A percentile compares a stretch with the other conserved stretches of the same genome.
These are phyloP conservation scores for Filobasidium floriforme DNA, from an alignment of 768 basidiomycete genomes.

Conservation along the genomic window DNA sequence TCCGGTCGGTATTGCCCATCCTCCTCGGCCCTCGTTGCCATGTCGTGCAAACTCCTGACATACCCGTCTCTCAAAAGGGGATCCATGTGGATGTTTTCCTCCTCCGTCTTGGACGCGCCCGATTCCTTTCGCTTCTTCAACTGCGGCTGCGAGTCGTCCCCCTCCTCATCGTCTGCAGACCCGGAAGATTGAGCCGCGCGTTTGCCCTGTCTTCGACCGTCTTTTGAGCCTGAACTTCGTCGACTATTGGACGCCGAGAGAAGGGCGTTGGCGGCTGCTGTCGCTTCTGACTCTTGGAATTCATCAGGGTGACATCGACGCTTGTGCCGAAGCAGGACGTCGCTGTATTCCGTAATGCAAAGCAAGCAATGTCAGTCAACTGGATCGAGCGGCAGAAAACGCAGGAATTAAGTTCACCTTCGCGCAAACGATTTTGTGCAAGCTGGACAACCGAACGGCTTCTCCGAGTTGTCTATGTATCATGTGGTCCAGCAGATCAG, in stretches of 20 bases:
- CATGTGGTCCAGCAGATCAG: background rate
- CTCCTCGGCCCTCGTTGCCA: background rate
- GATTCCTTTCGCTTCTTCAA: background rate
- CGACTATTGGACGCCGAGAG: constrained; percentile 30
- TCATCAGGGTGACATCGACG: constrained; percentile 42
- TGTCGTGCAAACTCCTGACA: background rate
- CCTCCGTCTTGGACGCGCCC: background rate
- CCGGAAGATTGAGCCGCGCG: constrained; percentile 25
- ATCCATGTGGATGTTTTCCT: background rate
- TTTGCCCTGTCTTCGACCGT: constrained; percentile 26
- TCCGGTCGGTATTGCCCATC: background rate
- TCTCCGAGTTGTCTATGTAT: constrained; percentile 43
- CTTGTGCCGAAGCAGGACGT: constrained; percentile 45
- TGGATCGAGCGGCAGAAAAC: background rate
- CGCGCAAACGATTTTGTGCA: constrained; percentile 46
- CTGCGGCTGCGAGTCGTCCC: background rate
- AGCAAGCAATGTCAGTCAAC: constrained; percentile 6
- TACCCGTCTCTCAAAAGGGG: background rate
- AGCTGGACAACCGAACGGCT: constrained; percentile 44
- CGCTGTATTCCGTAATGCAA: constrained; percentile 31
- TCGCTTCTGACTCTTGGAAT: constrained; percentile 25
- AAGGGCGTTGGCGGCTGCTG: constrained; percentile 34
- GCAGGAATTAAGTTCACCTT: constrained; percentile 33
- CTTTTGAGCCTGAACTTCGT: constrained; percentile 3
- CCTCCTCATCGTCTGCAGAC: constrained; percentile 15